Evolutionary conservation across 2,329 filamentous ascomycete species (phyloP), one percentile per base, ranked within the genome.

Genomic region (Fusarium sp.): DNA sequence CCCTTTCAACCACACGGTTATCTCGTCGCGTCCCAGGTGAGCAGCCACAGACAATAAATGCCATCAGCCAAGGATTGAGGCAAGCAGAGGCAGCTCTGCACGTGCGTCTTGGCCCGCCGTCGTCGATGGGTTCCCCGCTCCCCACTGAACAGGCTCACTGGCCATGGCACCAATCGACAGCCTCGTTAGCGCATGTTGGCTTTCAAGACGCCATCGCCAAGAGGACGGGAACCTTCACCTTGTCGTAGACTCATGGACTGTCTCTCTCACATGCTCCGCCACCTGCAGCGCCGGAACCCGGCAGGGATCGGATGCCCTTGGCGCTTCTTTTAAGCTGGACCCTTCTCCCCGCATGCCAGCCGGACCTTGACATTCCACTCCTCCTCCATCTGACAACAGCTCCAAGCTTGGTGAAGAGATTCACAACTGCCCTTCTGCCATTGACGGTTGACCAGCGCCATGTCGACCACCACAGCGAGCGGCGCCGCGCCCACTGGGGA

Each of bases 381-480:
- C 23, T 23, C 23, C 41, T 27, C 23, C 41, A 15, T 27, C 16
- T 44, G 41, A 23, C 23, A 23, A 23, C 41, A 44, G 16, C 41
- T 44, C 23, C 2, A 8, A n/a, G n/a, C 2, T 12, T 12, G 16
- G 41, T 16, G 7, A 7, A 30, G 28, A 23, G 11, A n/a, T 28
- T 18, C 18, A 36, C 10, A n/a, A 1, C 34, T 36, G 34, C 23
- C 36, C 39, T 30, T 53, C 18, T 18, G 8, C 50, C 28, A 37
- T 23, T 52, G n/a, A 12, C 34, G 15, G 7, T 7, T 16, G 27
- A 36, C 7, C 34, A 27, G 2, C 36, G 18, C n/a, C 47, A 62
- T 65, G 62, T 65, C 62, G 13, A 12, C 60, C 9, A 65, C 58
- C 15, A 65, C 60, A 10, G 56, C 54, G 6, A 43, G 54, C 23